phyloP scores from a whole-genome alignment of 441 rosid species.

The Adansonia grandidieri region DNA sequence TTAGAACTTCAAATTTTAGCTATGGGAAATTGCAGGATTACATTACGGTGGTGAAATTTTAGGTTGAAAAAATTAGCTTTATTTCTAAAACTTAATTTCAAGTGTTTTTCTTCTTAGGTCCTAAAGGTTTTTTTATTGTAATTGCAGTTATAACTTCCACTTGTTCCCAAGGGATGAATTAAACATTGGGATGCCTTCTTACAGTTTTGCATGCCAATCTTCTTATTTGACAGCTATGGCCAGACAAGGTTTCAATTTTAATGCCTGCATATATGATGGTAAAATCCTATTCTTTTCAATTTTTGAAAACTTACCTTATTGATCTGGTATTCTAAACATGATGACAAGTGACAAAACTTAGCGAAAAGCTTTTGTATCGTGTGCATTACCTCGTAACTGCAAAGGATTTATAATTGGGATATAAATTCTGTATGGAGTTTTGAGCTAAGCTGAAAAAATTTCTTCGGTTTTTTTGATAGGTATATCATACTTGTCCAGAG shows the following conservation, averaged over 20 bases:
- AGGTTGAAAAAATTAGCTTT: not conserved
- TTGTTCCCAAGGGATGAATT: constrained; percentile 86
- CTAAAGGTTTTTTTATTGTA: constrained; percentile 7
- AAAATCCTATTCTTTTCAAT: constrained; percentile 15
- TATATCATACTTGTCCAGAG: constrained; percentile 81
- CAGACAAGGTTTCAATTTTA: constrained; percentile 82
- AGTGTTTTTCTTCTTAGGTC: not conserved
- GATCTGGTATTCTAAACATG: not conserved
- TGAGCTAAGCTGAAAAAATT: constrained; percentile 1
- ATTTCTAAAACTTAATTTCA: not conserved
- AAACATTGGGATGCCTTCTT: constrained; percentile 77
- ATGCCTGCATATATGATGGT: constrained; percentile 86
- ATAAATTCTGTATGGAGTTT: not conserved
- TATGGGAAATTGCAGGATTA: not conserved
- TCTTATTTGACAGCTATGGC: constrained; percentile 75
- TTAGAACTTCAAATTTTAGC: not conserved
- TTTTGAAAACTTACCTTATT: constrained; percentile 6
- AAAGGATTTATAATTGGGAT: not conserved
- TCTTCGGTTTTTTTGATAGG: constrained; percentile 44
- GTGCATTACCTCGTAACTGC: not conserved
- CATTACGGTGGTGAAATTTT: not conserved
- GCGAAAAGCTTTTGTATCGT: not conserved
- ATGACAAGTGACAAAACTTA: constrained; percentile 3
- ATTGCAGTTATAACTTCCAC: constrained; percentile 78
- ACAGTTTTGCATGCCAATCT: constrained; percentile 80